Base-by-base conservation (phyloP, 768 basidiomycete species). In the Kwoniella newhampshirensis region DNA sequence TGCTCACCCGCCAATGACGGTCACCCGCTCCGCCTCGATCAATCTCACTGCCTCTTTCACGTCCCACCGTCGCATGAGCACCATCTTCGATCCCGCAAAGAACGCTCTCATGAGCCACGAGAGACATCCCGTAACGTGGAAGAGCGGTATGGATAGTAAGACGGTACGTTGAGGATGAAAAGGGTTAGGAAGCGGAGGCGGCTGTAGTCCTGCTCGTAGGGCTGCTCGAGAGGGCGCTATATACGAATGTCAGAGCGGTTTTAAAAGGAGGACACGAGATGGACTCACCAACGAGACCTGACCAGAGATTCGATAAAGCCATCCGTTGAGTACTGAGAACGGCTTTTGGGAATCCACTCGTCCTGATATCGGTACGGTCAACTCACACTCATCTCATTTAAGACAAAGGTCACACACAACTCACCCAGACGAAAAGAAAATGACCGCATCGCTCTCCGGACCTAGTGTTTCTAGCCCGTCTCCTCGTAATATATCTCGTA, bases 91-190 rank as follows among this genome's bases (percentile, higher is more conserved):
- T 18, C 71, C 71, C 8, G 59, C 71, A 41, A 65, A 67, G 47
- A 73, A 58, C 0, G 71, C 71, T 11, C 71, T 51, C 64, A 73
- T 66, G 40, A 73, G 62, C 66, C 68, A 73, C 12, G 66, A 66
- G 2, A 73, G 60, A 55, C 67, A 69, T 3, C 71, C 71, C 1
- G 71, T 73, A 9, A 73, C 71, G 68, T 73, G 71, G 57, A 73
- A 73, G 7, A 73, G 56, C 11, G 71, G 71, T 27, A 73, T 70
- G n/a, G 71, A 44, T 27, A 73, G 64, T 1, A 73, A 50, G 37
- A 73, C 64, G 13, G 60, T 64, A 25, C 57, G 49, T 52, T 73
- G 71, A 0, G 71, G 63, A 39, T 65, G 62, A 6, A 43, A 21
- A 2, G 62, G 15, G 37, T 47, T 59, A 13, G 68, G 66, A 9